Conservation (phyloP, 805 yeast species). For the Hanseniaspora taiwanica region DNA sequence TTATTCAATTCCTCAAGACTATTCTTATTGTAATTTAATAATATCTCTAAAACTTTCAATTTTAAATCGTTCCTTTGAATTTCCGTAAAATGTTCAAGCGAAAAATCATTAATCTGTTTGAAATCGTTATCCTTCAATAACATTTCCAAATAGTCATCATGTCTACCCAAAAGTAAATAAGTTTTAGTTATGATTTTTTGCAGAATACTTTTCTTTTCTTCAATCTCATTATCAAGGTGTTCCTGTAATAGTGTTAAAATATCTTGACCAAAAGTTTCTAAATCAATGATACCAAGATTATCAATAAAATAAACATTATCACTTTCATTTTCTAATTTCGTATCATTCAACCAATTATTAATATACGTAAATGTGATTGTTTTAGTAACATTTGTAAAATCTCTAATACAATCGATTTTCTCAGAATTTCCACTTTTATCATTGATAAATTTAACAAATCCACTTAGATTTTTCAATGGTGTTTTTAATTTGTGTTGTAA, state of each 20-base stretch:
- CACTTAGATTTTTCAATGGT: conserved; percentile 3
- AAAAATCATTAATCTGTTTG: neutral
- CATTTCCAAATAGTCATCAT: neutral
- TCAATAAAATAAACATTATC: too few species aligned
- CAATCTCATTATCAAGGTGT: neutral
- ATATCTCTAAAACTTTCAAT: neutral
- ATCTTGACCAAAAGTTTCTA: conserved; percentile 1
- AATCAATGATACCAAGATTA: neutral
- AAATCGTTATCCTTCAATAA: neutral
- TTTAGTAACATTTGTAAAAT: conserved; percentile 12
- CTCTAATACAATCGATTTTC: conserved; percentile 4
- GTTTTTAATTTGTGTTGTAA: conserved; percentile 15
- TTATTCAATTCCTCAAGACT: too few species aligned
- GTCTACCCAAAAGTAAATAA: neutral
- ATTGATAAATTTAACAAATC: conserved; percentile 3
- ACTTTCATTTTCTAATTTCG: neutral
- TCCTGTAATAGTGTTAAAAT: neutral
- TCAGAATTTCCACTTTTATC: neutral
- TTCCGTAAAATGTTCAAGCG: neutral
- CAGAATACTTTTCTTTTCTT: neutral
- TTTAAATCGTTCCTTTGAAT: neutral
- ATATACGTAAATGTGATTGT: conserved; percentile 17
- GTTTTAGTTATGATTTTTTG: neutral
- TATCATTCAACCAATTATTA: conserved; percentile 1
- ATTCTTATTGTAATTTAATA: neutral